Evolutionary conservation across 176 grass and related monocot species (phyloP).

Genomic region (Neostapfia colusana): DNA sequence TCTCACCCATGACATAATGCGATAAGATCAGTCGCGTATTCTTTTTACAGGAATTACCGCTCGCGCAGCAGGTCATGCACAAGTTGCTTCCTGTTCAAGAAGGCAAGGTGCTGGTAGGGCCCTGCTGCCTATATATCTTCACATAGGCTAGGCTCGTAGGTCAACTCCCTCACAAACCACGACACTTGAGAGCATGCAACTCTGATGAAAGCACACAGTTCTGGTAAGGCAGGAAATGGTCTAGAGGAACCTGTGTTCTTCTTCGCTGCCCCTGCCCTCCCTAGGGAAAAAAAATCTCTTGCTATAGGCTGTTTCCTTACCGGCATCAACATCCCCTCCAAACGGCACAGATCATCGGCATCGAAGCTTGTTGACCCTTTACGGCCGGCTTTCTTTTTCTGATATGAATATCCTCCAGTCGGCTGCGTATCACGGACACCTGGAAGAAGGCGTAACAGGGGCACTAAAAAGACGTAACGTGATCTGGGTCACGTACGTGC

Average conservation of each 20-base stretch:
- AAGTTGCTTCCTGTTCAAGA: slow-evolving; percentile 26
- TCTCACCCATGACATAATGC: slow-evolving; percentile 28
- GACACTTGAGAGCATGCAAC: slow-evolving; percentile 3
- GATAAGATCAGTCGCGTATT: neutral
- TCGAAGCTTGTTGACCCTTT: too few relatives aligned
- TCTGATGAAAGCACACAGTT: slow-evolving; percentile 3
- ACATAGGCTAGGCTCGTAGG: slow-evolving; percentile 8
- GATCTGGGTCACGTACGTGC: too few relatives aligned
- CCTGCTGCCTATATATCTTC: slow-evolving; percentile 10
- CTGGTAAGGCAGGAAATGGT: slow-evolving; percentile 18
- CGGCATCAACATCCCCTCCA: too few relatives aligned
- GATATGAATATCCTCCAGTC: too few relatives aligned
- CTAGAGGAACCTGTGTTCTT: neutral
- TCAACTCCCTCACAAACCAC: slow-evolving; percentile 34
- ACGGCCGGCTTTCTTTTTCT: too few relatives aligned
- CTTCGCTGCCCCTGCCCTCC: too few relatives aligned
- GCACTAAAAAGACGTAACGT: neutral
- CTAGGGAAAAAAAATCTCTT: too few relatives aligned
- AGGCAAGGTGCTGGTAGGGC: slow-evolving; percentile 28
- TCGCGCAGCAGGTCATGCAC: slow-evolving; percentile 26
- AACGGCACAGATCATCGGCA: too few relatives aligned
- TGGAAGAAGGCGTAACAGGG: neutral
- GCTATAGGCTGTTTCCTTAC: too few relatives aligned
- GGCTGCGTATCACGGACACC: neutral
- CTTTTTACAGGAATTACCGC: neutral